Evolutionary conservation across 164 flowering plant species (phyloP), one percentile per base, ranked within the genome.

Genomic region (Magnolia officinalis): DNA sequence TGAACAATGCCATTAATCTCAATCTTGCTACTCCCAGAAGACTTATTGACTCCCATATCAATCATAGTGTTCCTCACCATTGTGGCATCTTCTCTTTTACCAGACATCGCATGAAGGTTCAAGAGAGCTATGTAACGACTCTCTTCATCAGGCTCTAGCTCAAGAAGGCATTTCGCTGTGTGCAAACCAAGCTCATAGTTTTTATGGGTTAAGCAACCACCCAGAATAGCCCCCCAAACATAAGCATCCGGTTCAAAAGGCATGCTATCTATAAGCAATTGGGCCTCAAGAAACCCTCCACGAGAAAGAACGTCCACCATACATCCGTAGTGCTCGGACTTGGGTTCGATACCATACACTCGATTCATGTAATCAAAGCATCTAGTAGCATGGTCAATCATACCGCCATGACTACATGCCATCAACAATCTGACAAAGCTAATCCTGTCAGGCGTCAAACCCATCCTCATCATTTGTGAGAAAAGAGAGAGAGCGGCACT

Each of bases 331-430:
- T 77, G 75, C 24, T 72, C 74, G 6, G 63, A 13, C 67, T 29
- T 66, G 13, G 79, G 79, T 52, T 77, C 49, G 13, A 72, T 37
- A 20, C 75, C 71, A 65, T 65, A 77, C 51, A 77, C 37, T 51
- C 72, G 75, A 14, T 9, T 66, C 79, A 77, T 77, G 71, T 23
- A 66, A 11, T 26, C 65, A 31, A 77, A 73, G 50, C 76, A 77
- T 66, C 63, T 77, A 55, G 18, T 19, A 1, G 75, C 79, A 31
- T 77, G 75, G 8, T 77, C 72, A 26, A 77, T 24, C 72, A 77
- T 26, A 29, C 79, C 79, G 11, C 75, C 50, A 52, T 77, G 79
- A 58, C 79, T 77, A 23, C 79, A 77, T 16, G 75, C 79, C 79
- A 77, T 77, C 45, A 77, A 21, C 50, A 73, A 5, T 8, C 75